Evolutionary conservation across 345 rosid genomes (phyloP).

Genomic region (Gossypium raimondii): DNA sequence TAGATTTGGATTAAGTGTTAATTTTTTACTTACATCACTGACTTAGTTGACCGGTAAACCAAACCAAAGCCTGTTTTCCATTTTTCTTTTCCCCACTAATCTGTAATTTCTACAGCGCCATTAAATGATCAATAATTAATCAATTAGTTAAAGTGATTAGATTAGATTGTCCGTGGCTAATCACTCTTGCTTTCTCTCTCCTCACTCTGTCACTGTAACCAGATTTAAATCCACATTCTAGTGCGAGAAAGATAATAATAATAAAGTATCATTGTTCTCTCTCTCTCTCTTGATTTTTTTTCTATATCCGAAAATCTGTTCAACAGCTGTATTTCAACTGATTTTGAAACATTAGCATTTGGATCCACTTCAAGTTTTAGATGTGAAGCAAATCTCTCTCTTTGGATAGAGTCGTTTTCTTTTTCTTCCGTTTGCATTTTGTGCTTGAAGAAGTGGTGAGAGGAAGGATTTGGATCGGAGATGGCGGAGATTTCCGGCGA

Average conservation of each 20-base stretch:
- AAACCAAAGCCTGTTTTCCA: too few species aligned
- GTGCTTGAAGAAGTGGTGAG: conserved; percentile 14
- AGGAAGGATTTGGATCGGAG: conserved; percentile 34
- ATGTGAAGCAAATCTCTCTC: background rate
- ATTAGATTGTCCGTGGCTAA: background rate
- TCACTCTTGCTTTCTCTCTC: background rate
- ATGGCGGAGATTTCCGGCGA: conserved; percentile 48
- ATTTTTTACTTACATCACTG: too few species aligned
- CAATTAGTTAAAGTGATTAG: background rate
- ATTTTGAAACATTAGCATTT: conserved; percentile 22
- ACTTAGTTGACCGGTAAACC: too few species aligned
- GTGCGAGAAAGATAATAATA: conserved; percentile 4
- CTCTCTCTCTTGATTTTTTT: background rate
- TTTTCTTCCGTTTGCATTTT: background rate
- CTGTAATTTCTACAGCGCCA: background rate
- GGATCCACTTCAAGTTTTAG: conserved; percentile 19
- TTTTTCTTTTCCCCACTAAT: background rate
- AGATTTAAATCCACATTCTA: conserved; percentile 13
- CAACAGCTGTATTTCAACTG: conserved; percentile 14
- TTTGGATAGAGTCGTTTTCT: background rate
- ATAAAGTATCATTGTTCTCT: background rate
- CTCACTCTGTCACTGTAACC: background rate
- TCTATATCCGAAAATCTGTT: conserved; percentile 2
- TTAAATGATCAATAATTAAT: background rate
- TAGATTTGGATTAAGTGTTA: too few species aligned